phyloP scores from a whole-genome alignment of 208 protist genomes.

The Trypanosoma mega region DNA sequence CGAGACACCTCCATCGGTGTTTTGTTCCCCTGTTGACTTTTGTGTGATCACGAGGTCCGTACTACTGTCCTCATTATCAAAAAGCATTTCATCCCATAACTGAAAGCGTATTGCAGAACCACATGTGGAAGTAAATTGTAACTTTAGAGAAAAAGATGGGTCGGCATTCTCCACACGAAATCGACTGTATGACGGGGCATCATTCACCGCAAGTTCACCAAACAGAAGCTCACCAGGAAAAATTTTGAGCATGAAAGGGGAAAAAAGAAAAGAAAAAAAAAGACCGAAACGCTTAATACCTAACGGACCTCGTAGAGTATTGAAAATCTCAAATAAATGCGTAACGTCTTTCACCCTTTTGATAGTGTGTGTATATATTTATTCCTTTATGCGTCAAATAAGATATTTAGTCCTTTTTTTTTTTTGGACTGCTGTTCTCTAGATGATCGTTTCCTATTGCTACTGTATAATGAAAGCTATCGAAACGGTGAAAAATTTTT shows the following conservation, averaged over 20 bases:
- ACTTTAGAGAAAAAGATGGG: slow-evolving; percentile 23
- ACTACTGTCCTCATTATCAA: not conserved
- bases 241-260: slow-evolving; percentile 42
- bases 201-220: slow-evolving; percentile 70
- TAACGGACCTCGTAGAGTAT: too few relatives aligned
- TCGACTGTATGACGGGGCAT: slow-evolving; percentile 50
- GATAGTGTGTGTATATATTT: too few relatives aligned
- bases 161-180: slow-evolving; percentile 48
- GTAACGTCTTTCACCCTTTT: too few relatives aligned
- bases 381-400: too few relatives aligned
- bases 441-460: too few relatives aligned
- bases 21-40: not conserved
- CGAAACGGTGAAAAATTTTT: too few relatives aligned
- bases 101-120: slow-evolving; percentile 45
- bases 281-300: too few relatives aligned
- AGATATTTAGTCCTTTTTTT: too few relatives aligned
- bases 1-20: slow-evolving; percentile 4
- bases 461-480: too few relatives aligned
- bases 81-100: slow-evolving; percentile 41
- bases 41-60: not conserved
- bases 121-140: slow-evolving; percentile 41
- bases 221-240: slow-evolving; percentile 37
- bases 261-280: not conserved
- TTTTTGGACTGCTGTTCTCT: too few relatives aligned
- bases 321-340: too few relatives aligned